phyloP scores from a whole-genome alignment of 768 basidiomycete genomes.

The Hericium erinaceus region DNA sequence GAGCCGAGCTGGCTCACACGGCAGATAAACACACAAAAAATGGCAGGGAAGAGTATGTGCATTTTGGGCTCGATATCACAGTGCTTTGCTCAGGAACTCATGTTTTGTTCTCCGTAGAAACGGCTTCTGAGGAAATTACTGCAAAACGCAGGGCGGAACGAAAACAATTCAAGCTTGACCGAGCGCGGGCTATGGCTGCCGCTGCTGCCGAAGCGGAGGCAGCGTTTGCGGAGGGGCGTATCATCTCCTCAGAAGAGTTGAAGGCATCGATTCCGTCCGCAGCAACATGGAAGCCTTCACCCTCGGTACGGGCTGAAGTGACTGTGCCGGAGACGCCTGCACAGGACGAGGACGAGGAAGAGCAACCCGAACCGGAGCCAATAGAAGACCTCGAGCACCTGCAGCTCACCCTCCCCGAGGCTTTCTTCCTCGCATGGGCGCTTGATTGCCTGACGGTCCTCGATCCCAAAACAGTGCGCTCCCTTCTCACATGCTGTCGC shows the following conservation, averaged over 20 bases:
- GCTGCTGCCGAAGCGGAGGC: slow-evolving; percentile 74
- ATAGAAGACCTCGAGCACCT: slow-evolving; percentile 80
- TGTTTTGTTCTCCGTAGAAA: slow-evolving; percentile 28
- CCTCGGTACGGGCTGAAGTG: slow-evolving; percentile 17
- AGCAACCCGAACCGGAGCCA: slow-evolving; percentile 38
- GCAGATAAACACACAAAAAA: slow-evolving; percentile 51
- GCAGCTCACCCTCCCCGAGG: slow-evolving; percentile 82
- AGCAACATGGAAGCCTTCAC: slow-evolving; percentile 64
- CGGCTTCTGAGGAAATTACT: slow-evolving; percentile 88
- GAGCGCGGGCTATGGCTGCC: slow-evolving; percentile 79
- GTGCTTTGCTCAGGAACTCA: background rate
- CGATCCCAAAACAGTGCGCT: slow-evolving; percentile 54
- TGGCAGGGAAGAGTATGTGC: slow-evolving; percentile 48
- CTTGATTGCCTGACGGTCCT: slow-evolving; percentile 72
- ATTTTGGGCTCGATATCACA: background rate
- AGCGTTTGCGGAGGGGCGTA: slow-evolving; percentile 65
- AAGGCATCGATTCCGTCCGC: slow-evolving; percentile 59
- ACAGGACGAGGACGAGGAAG: slow-evolving; percentile 27
- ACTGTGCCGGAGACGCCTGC: slow-evolving; percentile 7
- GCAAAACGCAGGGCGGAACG: slow-evolving; percentile 82
- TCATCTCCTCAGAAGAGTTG: slow-evolving; percentile 48
- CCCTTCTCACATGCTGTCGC: slow-evolving; percentile 1
- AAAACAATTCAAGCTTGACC: slow-evolving; percentile 86
- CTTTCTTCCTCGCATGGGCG: slow-evolving; percentile 81
- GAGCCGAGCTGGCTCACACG: slow-evolving; percentile 91